Evolutionary conservation across 257 asterid genomes (phyloP), one percentile per base, ranked within the genome.

Genomic region (Euphrasia confusa): DNA sequence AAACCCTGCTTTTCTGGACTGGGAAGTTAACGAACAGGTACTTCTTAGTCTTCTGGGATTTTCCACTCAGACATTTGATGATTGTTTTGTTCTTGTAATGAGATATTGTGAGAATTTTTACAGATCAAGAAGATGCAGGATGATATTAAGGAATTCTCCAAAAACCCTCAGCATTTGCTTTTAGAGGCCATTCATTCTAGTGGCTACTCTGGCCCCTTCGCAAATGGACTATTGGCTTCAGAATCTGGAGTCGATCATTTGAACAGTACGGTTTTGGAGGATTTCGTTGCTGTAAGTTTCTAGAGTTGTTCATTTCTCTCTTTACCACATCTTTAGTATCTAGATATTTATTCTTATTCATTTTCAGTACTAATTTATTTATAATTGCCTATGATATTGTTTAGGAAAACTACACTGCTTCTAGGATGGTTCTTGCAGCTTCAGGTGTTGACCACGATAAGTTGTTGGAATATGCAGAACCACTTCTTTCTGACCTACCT

Each of bases 11-110:
- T 89, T 86, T 75, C 71, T 86, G 72, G 97, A 89, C 58, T 89
- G 97, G 97, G 97, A 89, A 81, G 95, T 89, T 68, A 78, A 69
- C 18, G 97, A 89, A 60, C 97, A 89, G 95, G 96, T 86, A 68
- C 33, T n/a, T 13, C 28, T 48, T 52, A 44, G 55, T 64, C 24
- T 71, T 53, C 10, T 56, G 58, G 64, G n/a, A 13, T 54, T 54
- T 18, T 18, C n/a, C 24, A 21, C 58, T 54, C 33, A 54, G n/a
- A 10, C 32, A 21, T 54, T 21, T 18, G 28, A 7, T 48, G 54
- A 17, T 14, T 12, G 5, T 18, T 11, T 53, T 40, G 58, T 4
- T 53, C 30, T 53, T 53, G 58, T 26, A 26, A 7, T 54, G 5
- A 54, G n/a, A 54, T 18, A 7, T 26, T 54, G n/a, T 54, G 32